Evolutionary conservation across 2,329 filamentous ascomycete species (phyloP), one percentile per base, ranked within the genome.

Genomic region (Penicillium crustosum): DNA sequence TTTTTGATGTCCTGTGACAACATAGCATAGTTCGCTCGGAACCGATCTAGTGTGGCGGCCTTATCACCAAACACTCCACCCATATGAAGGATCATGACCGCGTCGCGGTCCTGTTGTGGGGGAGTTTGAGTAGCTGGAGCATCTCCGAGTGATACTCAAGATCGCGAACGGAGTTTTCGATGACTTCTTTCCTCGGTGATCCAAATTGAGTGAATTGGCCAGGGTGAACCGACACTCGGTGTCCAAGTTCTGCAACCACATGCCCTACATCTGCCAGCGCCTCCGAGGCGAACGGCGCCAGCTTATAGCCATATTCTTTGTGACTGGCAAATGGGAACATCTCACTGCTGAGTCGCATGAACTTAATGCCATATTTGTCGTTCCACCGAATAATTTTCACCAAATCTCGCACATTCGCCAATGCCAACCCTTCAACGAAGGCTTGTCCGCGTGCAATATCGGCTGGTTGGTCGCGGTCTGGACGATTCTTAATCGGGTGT

Each of bases 291-390:
- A 97, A 97, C 0, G 90, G 88, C 0, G 86, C 87, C 13, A 97
- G 81, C 65, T 86, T 89, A 74, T 97, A 97, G 0, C 93, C 93
- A 64, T 96, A 89, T 61, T 91, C 89, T 25, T 84, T 83, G 68
- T 97, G 93, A 63, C 90, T 95, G 2, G 93, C 93, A 72, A 97
- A 97, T 0, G 93, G 93, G 63, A 97, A 97, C 90, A 97, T 97
- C 66, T 97, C 93, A 54, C 91, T 96, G 65, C 91, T 96, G 21
- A 97, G 80, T 1, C 93, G 86, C 84, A 97, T 86, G 73, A 97
- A 97, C 65, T 87, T 93, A 75, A 97, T 97, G 39, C 89, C 88
- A 63, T 93, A 97, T 65, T 86, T 89, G 63, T 95, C 88, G 69
- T 97, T 97, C 93, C 93, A 97, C 1, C 86, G 83, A 9, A 97